Evolutionary conservation across 1,284 basidiomycete genomes (phyloP), one percentile per base, ranked within the genome.

Genomic region (Gomphus sp.): DNA sequence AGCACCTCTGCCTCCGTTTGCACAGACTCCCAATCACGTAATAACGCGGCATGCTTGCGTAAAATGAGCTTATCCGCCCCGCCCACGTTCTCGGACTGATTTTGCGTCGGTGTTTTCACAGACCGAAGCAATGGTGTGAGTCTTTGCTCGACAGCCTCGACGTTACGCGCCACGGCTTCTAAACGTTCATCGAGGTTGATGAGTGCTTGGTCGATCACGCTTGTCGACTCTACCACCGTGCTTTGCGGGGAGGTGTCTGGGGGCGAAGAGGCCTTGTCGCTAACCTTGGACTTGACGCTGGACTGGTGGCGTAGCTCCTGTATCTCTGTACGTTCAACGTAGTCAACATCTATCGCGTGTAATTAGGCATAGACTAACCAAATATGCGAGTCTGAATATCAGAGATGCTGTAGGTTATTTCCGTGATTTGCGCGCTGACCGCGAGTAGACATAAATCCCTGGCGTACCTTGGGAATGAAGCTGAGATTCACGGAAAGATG

Each of bases 311-410:
- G 84, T 52, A 91, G 79, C 69, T 91, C 89, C 70, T 91, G 89
- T 58, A 91, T 90, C 71, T 91, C 89, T 91, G 68, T 47, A 62
- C 55, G 45, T 55, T 43, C 25, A 14, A 48, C 28, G 45, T 41
- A 41, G 28, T 59, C 31, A 59, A 44, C 41, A 52, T 37, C 48
- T 52, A n/a, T 10, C 6, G 7, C 14, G 16, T 16, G n/a, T 33
- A 16, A 10, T 50, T 50, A n/a, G 9, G 11, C 2, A 31, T 50
- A 25, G 33, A n/a, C 49, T 62, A 69, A 90, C 89, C 89, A 66
- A 91, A 91, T 68, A 91, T 90, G 67, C 89, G 85, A 59, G 89
- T 89, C 70, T 91, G 88, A 44, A 91, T 89, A 70, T 91, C 89
- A 33, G 88, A 89, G 62, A 91, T 85, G 64, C 80, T 81, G 68